These are phyloP conservation scores for Thielaviopsis punctulata DNA, from an alignment of 2,329 filamentous ascomycete species.

Conservation along the genomic window DNA sequence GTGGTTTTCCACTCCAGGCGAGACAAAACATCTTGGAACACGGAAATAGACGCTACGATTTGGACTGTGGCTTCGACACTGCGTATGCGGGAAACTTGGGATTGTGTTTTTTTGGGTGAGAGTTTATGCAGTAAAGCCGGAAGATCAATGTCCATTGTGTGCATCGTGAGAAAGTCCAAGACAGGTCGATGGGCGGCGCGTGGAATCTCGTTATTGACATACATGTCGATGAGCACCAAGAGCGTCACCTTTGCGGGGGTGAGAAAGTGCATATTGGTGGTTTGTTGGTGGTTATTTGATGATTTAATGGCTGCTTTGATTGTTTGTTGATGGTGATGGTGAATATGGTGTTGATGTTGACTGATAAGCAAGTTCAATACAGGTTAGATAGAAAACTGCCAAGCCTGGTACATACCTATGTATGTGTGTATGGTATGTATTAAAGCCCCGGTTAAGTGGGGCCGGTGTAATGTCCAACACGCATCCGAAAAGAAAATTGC, in stretches of 20 bases:
- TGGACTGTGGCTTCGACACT: slow-evolving; percentile 32
- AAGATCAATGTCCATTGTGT: slow-evolving; percentile 36
- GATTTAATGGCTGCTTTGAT: background rate
- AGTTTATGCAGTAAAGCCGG: slow-evolving; percentile 16
- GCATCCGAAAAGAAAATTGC: no score
- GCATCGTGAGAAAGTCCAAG: slow-evolving; percentile 60
- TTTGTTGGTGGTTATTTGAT: background rate
- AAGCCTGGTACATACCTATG: no score
- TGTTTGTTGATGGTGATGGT: background rate
- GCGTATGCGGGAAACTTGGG: slow-evolving; percentile 22
- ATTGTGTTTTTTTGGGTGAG: slow-evolving; percentile 10
- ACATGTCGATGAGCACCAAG: slow-evolving; percentile 64
- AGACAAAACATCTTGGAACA: slow-evolving; percentile 41
- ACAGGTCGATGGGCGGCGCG: slow-evolving; percentile 55
- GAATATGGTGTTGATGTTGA: no score
- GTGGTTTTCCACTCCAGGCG: slow-evolving; percentile 39
- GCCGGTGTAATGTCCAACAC: no score
- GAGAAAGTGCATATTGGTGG: slow-evolving; percentile 58
- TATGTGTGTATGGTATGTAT: no score
- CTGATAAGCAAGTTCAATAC: no score
- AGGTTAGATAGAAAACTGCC: no score
- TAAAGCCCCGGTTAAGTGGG: no score
- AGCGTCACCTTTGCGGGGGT: slow-evolving; percentile 80
- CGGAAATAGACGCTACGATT: slow-evolving; percentile 36
- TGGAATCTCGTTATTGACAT: slow-evolving; percentile 53